phyloP scores from a whole-genome alignment of 106 monocot genomes.

The Acorus calamus region DNA sequence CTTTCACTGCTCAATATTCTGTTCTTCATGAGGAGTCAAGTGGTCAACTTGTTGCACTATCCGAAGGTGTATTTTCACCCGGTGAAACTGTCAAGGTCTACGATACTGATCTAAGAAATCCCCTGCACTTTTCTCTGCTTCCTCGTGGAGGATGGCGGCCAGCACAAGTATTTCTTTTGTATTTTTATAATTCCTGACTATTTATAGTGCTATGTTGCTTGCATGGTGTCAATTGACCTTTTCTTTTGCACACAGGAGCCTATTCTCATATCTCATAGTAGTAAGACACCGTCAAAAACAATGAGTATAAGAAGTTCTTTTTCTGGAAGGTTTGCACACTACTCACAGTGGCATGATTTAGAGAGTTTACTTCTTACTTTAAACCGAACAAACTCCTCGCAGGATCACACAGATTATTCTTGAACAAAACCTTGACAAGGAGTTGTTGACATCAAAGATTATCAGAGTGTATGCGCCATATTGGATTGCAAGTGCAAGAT shows the following conservation, averaged over 20 bases:
- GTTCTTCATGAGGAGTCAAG: constrained; percentile 28
- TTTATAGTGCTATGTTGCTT: no score
- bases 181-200: background rate
- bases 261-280: constrained; percentile 59
- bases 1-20: constrained; percentile 58
- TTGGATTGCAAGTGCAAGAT: constrained; percentile 84
- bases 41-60: constrained; percentile 27
- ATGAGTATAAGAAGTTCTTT: constrained; percentile 47
- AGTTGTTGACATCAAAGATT: constrained; percentile 32
- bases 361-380: no score
- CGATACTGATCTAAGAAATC: constrained; percentile 57
- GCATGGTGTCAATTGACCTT: background rate
- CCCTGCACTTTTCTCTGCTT: constrained; percentile 67
- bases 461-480: constrained; percentile 78
- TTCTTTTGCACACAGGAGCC: constrained; percentile 43
- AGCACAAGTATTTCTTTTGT: constrained; percentile 44
- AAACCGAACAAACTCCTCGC: constrained; percentile 6
- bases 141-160: constrained; percentile 72
- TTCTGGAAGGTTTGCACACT: constrained; percentile 56
- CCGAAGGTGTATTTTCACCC: constrained; percentile 36
- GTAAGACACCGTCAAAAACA: constrained; percentile 41
- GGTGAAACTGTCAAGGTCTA: constrained; percentile 67
- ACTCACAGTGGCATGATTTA: no score
- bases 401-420: constrained; percentile 79
- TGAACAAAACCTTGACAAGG: constrained; percentile 66